phyloP scores from a whole-genome alignment of 352 stramenopile species.

The Globisporangium camurandrum region DNA sequence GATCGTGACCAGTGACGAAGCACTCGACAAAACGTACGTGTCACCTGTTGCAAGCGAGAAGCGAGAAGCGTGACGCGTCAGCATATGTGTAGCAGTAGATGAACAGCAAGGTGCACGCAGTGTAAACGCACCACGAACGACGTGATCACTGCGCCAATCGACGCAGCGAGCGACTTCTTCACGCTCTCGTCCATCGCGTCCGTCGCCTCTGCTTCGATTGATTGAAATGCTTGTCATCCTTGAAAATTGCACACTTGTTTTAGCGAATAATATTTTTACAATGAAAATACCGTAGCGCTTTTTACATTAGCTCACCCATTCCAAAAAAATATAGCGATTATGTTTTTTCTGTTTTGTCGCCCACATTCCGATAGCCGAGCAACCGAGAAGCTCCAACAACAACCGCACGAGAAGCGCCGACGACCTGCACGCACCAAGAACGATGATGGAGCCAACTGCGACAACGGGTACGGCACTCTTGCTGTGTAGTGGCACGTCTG shows the following conservation, averaged over 20 bases:
- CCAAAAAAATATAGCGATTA: neutral
- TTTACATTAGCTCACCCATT: too few relatives aligned
- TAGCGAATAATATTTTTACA: too few relatives aligned
- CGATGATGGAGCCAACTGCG: conserved; percentile 17
- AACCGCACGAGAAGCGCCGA: neutral
- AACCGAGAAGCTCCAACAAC: neutral
- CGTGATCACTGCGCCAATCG: conserved; percentile 58
- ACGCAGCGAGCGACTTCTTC: conserved; percentile 60
- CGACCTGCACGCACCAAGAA: neutral
- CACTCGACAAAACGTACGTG: conserved; percentile 63
- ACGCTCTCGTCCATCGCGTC: conserved; percentile 49
- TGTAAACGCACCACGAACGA: conserved; percentile 43
- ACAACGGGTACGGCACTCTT: conserved; percentile 4
- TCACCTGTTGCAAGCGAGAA: conserved; percentile 29
- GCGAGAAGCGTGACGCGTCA: neutral
- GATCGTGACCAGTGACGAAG: neutral
- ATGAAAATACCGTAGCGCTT: too few relatives aligned
- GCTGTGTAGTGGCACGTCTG: neutral
- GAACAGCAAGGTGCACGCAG: neutral
- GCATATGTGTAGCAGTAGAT: neutral
- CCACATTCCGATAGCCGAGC: neutral
- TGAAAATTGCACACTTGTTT: too few relatives aligned
- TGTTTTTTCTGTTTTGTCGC: too few relatives aligned
- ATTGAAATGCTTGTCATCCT: neutral
- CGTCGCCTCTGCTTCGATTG: neutral